Percentiles rank a stretch among this genome's conserved stretches.
Conservation (phyloP, 2,329 filamentous ascomycete species). For the Plectosphaerella sp. region DNA sequence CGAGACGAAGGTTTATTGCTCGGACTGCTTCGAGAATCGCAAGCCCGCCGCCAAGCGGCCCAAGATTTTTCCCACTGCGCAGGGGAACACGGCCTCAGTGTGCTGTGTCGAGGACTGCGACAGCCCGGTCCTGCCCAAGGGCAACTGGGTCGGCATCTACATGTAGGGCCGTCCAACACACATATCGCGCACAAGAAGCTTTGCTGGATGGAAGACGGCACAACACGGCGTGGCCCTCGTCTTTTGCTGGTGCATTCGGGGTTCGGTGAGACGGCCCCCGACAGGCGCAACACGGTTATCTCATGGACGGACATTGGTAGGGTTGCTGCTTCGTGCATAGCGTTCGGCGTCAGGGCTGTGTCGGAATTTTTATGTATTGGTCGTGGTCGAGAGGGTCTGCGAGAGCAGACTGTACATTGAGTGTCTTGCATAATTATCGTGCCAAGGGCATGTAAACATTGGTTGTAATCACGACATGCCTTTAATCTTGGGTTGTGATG, state of each 20-base stretch:
- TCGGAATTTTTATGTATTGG: not conserved
- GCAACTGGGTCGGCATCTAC: slow-evolving; percentile 59
- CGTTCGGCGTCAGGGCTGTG: not conserved
- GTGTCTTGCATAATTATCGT: too few species aligned
- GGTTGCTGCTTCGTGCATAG: slow-evolving; percentile 3
- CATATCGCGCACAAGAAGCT: too few species aligned
- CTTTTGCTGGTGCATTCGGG: too few species aligned
- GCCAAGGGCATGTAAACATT: too few species aligned
- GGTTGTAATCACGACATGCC: too few species aligned
- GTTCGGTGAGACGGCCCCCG: too few species aligned
- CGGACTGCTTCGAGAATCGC: slow-evolving; percentile 55
- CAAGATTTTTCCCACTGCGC: slow-evolving; percentile 9
- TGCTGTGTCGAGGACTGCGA: slow-evolving; percentile 56
- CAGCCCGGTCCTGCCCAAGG: slow-evolving; percentile 48
- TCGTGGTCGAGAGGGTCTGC: too few species aligned
- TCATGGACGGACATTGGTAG: slow-evolving; percentile 5
- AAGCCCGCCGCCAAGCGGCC: slow-evolving; percentile 29
- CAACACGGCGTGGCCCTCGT: too few species aligned
- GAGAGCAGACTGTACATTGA: too few species aligned
- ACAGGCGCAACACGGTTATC: not conserved
- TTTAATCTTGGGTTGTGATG: too few species aligned
- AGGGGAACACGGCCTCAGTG: slow-evolving; percentile 26
- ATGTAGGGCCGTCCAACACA: slow-evolving; percentile 24
- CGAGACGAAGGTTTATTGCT: slow-evolving; percentile 54
- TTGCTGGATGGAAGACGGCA: too few species aligned